Evolutionary conservation across 2,329 filamentous ascomycete genomes (phyloP), one percentile per base, ranked within the genome.

Genomic region (Alternaria longipes): DNA sequence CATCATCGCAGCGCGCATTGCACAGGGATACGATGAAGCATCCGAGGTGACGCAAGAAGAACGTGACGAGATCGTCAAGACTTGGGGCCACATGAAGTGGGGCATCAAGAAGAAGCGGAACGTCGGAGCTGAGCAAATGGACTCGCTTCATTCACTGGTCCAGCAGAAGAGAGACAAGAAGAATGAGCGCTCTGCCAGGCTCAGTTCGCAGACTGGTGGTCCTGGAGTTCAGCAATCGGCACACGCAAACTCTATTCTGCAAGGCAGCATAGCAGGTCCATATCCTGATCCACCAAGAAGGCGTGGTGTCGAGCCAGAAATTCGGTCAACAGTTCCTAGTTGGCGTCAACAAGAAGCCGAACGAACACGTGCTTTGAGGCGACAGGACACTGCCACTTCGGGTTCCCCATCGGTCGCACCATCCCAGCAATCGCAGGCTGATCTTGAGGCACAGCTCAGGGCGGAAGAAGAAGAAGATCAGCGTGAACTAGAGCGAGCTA

Each of bases 1-100:
- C 74, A 92, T 96, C 65, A 87, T 93, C 46, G 87, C 91, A 1
- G 91, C 92, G 3, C 85, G 92, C 46, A 91, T 91, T 50, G 84
- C 89, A 0, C 91, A 96, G 75, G 92, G 93, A 1, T 87, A 88
- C 62, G 86, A 89, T 44, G 91, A 94, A 52, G 84, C 88, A 66
- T 80, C 81, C 16, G 72, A 74, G 1, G 81, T 88, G 1, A 85
- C 84, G 0, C 73, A 75, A 0, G 85, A 86, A 61, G 90, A 94
- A 77, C 84, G 85, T 40, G 81, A 82, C 1, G 87, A 90, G 56
- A 87, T 94, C 20, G 74, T 94, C 38, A 78, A 80, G 40, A 83
- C 87, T 7, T 96, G 91, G 90, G 82, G 87, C n/a, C 81, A 81
- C 5, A 72, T 86, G 50, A 85, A 87, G 54, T 81, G 84, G 11